phyloP scores from a whole-genome alignment of 2,329 filamentous ascomycete species.

The Grosmannia penicillata region DNA sequence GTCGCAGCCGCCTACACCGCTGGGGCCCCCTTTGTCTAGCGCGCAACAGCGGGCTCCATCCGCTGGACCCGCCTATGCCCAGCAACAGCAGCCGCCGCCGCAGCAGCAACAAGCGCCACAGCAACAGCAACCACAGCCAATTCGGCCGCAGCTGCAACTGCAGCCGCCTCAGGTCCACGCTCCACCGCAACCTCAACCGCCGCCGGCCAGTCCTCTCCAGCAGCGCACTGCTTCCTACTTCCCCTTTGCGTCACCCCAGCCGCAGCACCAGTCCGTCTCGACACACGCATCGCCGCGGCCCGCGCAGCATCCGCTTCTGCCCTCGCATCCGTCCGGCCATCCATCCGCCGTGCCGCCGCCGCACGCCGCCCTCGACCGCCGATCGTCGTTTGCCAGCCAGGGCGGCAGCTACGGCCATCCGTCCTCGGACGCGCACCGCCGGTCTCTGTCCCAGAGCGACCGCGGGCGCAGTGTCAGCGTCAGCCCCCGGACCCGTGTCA shows the following conservation, averaged over 20 bases:
- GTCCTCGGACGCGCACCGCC: conserved; percentile 21
- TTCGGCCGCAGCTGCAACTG: conserved; percentile 9
- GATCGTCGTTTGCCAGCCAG: conserved; percentile 10
- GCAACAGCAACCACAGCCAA: neutral
- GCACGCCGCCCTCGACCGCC: conserved; percentile 1
- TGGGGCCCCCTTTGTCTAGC: conserved; percentile 32
- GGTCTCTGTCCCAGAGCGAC: conserved; percentile 42
- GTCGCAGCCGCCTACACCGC: conserved; percentile 40
- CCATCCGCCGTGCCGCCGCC: neutral
- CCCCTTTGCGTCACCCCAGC: conserved; percentile 14
- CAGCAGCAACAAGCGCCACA: neutral
- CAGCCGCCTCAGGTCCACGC: conserved; percentile 19
- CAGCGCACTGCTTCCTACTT: neutral
- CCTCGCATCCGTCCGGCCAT: conserved; percentile 9
- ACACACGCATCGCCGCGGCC: neutral
- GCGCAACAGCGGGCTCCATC: conserved; percentile 19
- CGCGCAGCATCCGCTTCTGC: conserved; percentile 15
- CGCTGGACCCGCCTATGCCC: neutral
- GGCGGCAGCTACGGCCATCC: conserved; percentile 25
- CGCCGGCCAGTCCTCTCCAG: neutral
- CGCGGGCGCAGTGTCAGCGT: conserved; percentile 59
- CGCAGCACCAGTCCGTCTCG: neutral
- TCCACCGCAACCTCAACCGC: conserved; percentile 9
- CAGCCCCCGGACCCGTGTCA: conserved; percentile 59
- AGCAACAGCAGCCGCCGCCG: neutral